Percentiles rank a stretch among this genome's conserved stretches.
Evolutionary conservation across 352 stramenopile species (phyloP).

Genomic region (Lagenidium giganteum): DNA sequence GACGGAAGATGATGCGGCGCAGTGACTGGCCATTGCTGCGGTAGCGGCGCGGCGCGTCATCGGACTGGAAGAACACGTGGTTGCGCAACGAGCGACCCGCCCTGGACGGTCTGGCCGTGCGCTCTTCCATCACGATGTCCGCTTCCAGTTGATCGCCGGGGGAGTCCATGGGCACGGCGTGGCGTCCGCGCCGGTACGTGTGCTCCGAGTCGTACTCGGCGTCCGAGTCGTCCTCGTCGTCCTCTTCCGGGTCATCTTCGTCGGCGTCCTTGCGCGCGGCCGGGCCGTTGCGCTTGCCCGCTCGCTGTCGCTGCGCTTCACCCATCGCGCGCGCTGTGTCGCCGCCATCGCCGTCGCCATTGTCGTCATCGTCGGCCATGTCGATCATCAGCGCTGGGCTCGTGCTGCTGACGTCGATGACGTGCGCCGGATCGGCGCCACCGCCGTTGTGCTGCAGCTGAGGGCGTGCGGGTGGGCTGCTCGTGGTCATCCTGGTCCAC

Average conservation of each 20-base stretch:
- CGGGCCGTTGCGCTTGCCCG: no score
- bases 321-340: no score
- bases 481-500: no score
- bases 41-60: constrained; percentile 14
- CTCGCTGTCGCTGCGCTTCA: constrained; percentile 4
- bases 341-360: neutral
- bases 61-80: constrained; percentile 48
- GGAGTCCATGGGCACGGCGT: constrained; percentile 66
- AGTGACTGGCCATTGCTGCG: constrained; percentile 32
- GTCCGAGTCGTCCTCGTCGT: constrained; percentile 9
- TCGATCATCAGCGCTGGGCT: constrained; percentile 10
- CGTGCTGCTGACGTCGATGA: constrained; percentile 16
- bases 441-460: no score
- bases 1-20: constrained; percentile 52
- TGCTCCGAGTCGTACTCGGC: constrained; percentile 25
- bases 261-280: constrained; percentile 7
- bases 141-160: constrained; percentile 39
- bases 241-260: constrained; percentile 9
- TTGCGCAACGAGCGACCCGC: constrained; percentile 25
- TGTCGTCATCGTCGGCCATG: neutral
- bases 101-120: constrained; percentile 11
- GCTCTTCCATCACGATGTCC: constrained; percentile 14
- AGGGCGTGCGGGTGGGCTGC: no score
- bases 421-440: no score
- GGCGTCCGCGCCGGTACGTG: constrained; percentile 42